Percentiles rank a stretch among this genome's conserved stretches.
Evolutionary conservation across 345 rosid species (phyloP).

Genomic region (Eucalyptus erythrocorys): DNA sequence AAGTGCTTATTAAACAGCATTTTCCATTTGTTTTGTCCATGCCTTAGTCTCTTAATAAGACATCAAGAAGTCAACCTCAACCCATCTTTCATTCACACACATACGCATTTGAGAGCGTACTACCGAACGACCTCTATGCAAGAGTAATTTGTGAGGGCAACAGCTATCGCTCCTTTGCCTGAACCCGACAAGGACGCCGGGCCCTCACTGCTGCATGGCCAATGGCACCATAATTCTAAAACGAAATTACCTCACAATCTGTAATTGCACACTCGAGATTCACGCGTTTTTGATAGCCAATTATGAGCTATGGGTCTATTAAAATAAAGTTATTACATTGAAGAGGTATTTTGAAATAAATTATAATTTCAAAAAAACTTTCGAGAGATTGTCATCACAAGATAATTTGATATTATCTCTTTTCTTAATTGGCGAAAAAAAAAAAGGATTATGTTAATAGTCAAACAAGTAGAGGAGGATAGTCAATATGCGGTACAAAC

Average conservation of each 20-base stretch:
- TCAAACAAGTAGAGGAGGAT: not conserved
- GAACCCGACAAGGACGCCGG: not conserved
- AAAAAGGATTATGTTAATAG: not conserved
- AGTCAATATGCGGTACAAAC: not conserved
- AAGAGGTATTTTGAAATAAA: not conserved
- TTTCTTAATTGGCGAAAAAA: not conserved
- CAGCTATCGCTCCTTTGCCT: not conserved
- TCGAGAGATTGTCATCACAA: accelerated
- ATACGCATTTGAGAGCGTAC: not conserved
- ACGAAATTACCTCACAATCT: accelerated
- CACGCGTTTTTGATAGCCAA: not conserved
- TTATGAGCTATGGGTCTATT: not conserved
- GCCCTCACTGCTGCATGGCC: not conserved
- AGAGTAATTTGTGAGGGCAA: accelerated
- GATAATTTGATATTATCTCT: not conserved
- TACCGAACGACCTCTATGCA: accelerated
- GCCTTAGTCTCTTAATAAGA: not conserved
- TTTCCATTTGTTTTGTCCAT: not conserved
- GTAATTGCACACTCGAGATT: not conserved
- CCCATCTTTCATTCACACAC: not conserved
- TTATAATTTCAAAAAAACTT: too few relatives aligned
- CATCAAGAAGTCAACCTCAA: not conserved
- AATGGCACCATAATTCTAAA: not conserved
- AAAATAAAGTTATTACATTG: not conserved
- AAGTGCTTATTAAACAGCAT: not conserved